Conservation (phyloP, 768 basidiomycete genomes). For the Rhizopogon roseolus region DNA sequence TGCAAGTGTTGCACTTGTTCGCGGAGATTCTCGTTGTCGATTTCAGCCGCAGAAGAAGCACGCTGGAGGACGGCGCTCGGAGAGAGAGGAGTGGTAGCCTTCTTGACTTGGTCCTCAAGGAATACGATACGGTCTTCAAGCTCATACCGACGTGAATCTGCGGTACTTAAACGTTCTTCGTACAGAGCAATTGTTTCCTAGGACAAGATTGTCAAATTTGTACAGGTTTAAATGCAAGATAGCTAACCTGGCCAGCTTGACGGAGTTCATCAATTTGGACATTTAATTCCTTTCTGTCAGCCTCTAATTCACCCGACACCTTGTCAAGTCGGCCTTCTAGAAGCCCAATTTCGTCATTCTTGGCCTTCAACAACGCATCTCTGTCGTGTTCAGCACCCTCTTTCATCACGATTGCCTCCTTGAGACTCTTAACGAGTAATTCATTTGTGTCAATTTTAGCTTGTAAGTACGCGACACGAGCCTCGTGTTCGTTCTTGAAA, state of each 20-base stretch:
- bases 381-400: conserved; percentile 46
- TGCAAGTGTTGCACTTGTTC: conserved; percentile 90
- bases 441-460: conserved; percentile 41
- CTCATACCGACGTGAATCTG: conserved; percentile 73
- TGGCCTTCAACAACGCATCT: conserved; percentile 45
- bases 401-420: conserved; percentile 47
- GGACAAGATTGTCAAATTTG: conserved; percentile 2
- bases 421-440: conserved; percentile 41
- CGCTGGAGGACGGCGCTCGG: conserved; percentile 31
- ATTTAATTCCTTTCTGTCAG: conserved; percentile 65
- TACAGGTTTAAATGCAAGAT: neutral
- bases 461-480: conserved; percentile 36
- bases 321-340: conserved; percentile 46
- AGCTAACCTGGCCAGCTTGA: conserved; percentile 77
- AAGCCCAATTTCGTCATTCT: conserved; percentile 55
- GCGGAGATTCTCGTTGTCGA: conserved; percentile 89
- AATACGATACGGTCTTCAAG: conserved; percentile 59
- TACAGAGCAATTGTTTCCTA: conserved; percentile 95
- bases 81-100: conserved; percentile 25
- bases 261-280: conserved; percentile 80
- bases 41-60: conserved; percentile 72
- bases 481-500: conserved; percentile 40
- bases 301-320: conserved; percentile 40
- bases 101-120: conserved; percentile 49
- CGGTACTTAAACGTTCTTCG: conserved; percentile 76